phyloP scores from a whole-genome alignment of 1,284 basidiomycete genomes.

The Kwoniella shivajii region DNA sequence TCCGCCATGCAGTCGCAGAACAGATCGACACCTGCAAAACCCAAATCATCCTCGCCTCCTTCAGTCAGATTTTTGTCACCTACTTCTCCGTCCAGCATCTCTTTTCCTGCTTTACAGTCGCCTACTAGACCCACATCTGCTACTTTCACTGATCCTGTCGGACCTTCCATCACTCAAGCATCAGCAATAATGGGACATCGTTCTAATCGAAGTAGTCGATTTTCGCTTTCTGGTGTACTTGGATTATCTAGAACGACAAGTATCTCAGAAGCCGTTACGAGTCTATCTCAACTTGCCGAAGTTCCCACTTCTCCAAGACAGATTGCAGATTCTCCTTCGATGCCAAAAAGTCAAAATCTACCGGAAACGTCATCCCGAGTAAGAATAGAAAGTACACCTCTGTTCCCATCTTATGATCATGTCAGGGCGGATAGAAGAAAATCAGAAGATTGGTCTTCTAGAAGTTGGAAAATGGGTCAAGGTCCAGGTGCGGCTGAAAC shows the following conservation, averaged over 20 bases:
- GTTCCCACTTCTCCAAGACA: conserved; percentile 7
- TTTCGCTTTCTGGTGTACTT: conserved; percentile 46
- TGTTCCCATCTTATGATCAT: conserved; percentile 6
- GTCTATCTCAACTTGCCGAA: conserved; percentile 40
- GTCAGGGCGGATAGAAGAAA: conserved; percentile 18
- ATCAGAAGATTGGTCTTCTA: conserved; percentile 45
- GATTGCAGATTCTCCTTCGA: not conserved
- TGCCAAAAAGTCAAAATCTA: not conserved
- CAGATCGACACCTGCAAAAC: conserved; percentile 6
- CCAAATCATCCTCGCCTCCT: conserved; percentile 11
- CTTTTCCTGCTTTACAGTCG: conserved; percentile 42
- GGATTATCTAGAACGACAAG: conserved; percentile 31
- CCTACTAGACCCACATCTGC: conserved; percentile 40
- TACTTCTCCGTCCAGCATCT: conserved; percentile 24
- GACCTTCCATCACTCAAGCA: conserved; percentile 26
- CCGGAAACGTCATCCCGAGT: conserved; percentile 14
- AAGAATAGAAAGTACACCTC: conserved; percentile 25
- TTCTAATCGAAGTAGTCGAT: conserved; percentile 29
- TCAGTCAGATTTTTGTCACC: conserved; percentile 13
- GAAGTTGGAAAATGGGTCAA: conserved; percentile 45
- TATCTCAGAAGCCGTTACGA: conserved; percentile 37
- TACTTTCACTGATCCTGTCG: conserved; percentile 39
- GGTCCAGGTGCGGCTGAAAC: conserved; percentile 44
- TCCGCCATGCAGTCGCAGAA: not conserved
- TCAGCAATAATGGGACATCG: conserved; percentile 27